phyloP scores from a whole-genome alignment of 2,329 filamentous ascomycete species.

The Trichophyton simii region DNA sequence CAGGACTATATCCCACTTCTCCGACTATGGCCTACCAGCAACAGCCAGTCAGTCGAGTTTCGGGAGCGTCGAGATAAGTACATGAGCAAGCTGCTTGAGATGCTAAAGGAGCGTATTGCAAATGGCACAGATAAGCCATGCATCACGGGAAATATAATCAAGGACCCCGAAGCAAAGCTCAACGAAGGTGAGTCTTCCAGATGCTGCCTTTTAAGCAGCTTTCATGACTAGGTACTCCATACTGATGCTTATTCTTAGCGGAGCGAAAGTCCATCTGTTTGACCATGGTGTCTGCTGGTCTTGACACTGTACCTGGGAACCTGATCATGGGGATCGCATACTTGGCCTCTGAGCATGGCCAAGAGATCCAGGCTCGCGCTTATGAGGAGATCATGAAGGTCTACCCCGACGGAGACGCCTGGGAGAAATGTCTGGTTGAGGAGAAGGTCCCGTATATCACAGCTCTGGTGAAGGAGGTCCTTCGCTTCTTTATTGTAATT shows the following conservation, averaged over 20 bases:
- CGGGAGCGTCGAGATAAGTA: constrained; percentile 57
- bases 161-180: constrained; percentile 56
- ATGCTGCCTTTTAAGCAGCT: neutral
- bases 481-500: constrained; percentile 69
- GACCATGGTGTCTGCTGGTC: constrained; percentile 68
- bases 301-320: constrained; percentile 71
- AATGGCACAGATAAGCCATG: constrained; percentile 55
- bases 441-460: constrained; percentile 68
- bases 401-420: constrained; percentile 64
- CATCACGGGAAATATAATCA: constrained; percentile 57
- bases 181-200: constrained; percentile 43
- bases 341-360: constrained; percentile 54
- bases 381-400: constrained; percentile 57
- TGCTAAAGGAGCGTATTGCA: constrained; percentile 48
- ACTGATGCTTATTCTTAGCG: constrained; percentile 37
- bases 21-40: constrained; percentile 51
- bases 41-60: constrained; percentile 51
- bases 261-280: constrained; percentile 71
- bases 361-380: constrained; percentile 56
- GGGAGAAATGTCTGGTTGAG: constrained; percentile 58
- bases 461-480: constrained; percentile 63
- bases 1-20: constrained; percentile 72
- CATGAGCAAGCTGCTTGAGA: constrained; percentile 46
- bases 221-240: constrained; percentile 24
- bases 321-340: constrained; percentile 69